Evolutionary conservation across 78 protist genomes (phyloP).

Genomic region (Creolimax fragrantissima): DNA sequence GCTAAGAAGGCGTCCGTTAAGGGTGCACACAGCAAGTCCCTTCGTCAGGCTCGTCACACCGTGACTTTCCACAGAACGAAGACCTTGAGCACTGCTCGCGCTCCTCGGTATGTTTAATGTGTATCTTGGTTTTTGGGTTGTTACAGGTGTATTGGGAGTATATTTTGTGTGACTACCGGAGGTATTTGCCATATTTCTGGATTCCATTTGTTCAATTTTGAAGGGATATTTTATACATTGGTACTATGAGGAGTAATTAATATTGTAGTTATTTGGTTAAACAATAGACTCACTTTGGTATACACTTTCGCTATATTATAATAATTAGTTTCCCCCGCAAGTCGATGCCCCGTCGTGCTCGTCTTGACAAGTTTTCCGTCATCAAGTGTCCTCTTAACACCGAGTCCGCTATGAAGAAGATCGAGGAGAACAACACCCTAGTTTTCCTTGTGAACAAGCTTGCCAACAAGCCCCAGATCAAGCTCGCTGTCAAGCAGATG

Average conservation of each 20-base stretch:
- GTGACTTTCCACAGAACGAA: constrained; percentile 31
- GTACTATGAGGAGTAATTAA: too few relatives aligned
- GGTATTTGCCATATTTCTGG: too few relatives aligned
- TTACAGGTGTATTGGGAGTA: too few relatives aligned
- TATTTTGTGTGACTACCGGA: too few relatives aligned
- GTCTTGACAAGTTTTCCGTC: constrained; percentile 65
- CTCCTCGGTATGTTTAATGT: not conserved
- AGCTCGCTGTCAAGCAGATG: constrained; percentile 74
- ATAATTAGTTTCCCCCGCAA: constrained; percentile 20
- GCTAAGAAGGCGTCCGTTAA: constrained; percentile 3
- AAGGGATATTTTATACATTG: too few relatives aligned
- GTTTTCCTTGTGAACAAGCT: constrained; percentile 85
- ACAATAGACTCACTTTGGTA: too few relatives aligned
- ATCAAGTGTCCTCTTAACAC: constrained; percentile 89
- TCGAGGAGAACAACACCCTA: constrained; percentile 95
- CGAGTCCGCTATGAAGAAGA: constrained; percentile 92
- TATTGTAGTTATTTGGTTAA: too few relatives aligned
- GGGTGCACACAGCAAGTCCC: constrained; percentile 5
- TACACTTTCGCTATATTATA: too few relatives aligned
- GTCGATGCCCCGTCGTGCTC: not conserved
- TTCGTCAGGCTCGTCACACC: constrained; percentile 48
- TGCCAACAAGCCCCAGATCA: constrained; percentile 88
- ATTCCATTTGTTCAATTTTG: too few relatives aligned
- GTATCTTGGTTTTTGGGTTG: not conserved
- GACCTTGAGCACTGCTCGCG: constrained; percentile 10